Evolutionary conservation across 2,329 filamentous ascomycete genomes (phyloP).

Genomic region (Alternaria arbusti): DNA sequence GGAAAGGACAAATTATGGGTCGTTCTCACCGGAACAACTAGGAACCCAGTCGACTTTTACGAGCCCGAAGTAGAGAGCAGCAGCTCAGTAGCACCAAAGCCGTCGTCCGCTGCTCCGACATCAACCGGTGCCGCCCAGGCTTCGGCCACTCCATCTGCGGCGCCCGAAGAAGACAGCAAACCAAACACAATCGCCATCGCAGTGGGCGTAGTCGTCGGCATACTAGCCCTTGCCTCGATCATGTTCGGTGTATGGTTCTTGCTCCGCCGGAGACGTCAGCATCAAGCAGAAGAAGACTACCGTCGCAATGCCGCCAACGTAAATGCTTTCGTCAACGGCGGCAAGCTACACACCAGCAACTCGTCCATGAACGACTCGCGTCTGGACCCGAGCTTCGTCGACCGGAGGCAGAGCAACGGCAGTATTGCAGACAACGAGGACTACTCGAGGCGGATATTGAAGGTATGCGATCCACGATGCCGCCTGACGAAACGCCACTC

Average conservation of each 20-base stretch:
- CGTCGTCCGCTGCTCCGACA: constrained; percentile 21
- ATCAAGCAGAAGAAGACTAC: constrained; percentile 83
- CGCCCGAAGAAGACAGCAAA: constrained; percentile 42
- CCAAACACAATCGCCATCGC: constrained; percentile 85
- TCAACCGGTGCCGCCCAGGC: constrained; percentile 23
- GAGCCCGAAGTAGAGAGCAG: constrained; percentile 26
- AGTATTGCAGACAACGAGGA: constrained; percentile 98
- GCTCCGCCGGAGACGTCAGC: constrained; percentile 76
- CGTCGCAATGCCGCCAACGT: constrained; percentile 79
- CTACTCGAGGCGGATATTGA: constrained; percentile 93
- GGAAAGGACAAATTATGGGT: constrained; percentile 61
- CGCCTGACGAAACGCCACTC: neutral
- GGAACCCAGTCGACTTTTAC: constrained; percentile 47
- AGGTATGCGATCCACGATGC: constrained; percentile 62
- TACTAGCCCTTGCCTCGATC: constrained; percentile 71
- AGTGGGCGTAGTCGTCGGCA: constrained; percentile 84
- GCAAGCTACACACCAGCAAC: constrained; percentile 66
- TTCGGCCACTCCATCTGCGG: constrained; percentile 37
- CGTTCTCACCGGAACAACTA: constrained; percentile 58
- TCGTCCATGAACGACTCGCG: constrained; percentile 80
- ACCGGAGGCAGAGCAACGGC: constrained; percentile 85
- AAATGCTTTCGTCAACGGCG: constrained; percentile 71
- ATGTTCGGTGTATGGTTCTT: constrained; percentile 75
- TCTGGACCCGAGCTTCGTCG: constrained; percentile 82
- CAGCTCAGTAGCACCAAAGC: constrained; percentile 20